phyloP scores from a whole-genome alignment of 768 basidiomycete genomes.

The Postia placenta region DNA sequence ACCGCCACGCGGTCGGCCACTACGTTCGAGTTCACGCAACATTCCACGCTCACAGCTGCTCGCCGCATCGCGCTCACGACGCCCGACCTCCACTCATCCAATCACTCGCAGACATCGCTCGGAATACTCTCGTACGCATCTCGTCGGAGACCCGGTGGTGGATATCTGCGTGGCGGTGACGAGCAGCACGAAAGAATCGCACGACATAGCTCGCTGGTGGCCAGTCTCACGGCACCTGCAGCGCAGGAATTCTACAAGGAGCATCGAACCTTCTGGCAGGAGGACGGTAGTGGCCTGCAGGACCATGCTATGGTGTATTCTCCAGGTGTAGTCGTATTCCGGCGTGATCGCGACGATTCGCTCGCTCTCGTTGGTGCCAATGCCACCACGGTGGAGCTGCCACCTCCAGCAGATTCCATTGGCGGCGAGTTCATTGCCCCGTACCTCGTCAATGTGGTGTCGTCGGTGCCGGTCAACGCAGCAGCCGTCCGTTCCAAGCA shows the following conservation, averaged over 20 bases:
- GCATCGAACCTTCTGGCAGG: constrained; percentile 27
- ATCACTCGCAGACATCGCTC: constrained; percentile 14
- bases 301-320: constrained; percentile 44
- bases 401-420: constrained; percentile 7
- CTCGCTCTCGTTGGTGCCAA: not conserved
- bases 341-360: constrained; percentile 27
- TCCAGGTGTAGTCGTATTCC: constrained; percentile 36
- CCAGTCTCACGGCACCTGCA: constrained; percentile 27
- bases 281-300: constrained; percentile 36
- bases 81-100: constrained; percentile 3
- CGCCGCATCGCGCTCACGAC: constrained; percentile 19
- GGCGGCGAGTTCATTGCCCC: constrained; percentile 30
- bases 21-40: constrained; percentile 23
- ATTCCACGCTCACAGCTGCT: constrained; percentile 28
- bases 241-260: constrained; percentile 35
- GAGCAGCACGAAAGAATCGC: constrained; percentile 41
- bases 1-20: constrained; percentile 11
- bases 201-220: constrained; percentile 34
- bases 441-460: constrained; percentile 33
- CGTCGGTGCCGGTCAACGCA: constrained; percentile 38
- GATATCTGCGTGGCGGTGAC: constrained; percentile 38
- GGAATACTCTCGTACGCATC: constrained; percentile 40
- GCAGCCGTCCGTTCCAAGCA: constrained; percentile 35
- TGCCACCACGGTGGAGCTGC: constrained; percentile 8
- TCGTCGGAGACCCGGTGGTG: constrained; percentile 38